Base-by-base conservation (phyloP, 2,329 filamentous ascomycete genomes). In the Colletotrichum eleusines region DNA sequence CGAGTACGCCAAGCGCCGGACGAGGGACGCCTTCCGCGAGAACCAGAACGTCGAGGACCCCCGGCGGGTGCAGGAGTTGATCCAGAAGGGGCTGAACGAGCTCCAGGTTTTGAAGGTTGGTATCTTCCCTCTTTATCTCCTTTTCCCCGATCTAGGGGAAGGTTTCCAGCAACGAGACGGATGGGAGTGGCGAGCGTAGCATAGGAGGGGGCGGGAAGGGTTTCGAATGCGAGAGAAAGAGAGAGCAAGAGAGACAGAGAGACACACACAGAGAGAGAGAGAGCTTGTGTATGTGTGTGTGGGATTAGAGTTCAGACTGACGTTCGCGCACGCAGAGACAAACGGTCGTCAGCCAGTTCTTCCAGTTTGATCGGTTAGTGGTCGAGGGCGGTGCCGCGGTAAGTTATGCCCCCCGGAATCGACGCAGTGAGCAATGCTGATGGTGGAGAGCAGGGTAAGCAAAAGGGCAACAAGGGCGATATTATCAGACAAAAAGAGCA, bases 311-410 rank as follows among this genome's bases (percentile, higher is more conserved):
- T n/a, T n/a, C 7, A 2, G 40, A 23, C 66, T 72, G 63, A 60
- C 55, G 26, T 71, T 35, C 1, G n/a, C 5, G 46, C 48, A n/a
- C 18, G 76, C 84, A 98, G 96, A 91, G 96, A 80, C 96, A 98
- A 92, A 97, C 95, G 14, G 88, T 96, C 61, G 90, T 99, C 78
- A 97, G 94, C 79, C 93, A 97, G 80, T 98, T 98, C 83, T 98
- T 94, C 84, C 93, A 98, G 83, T 82, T 97, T 73, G 95, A 98
- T 79, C 88, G 90, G 78, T 87, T 99, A 81, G 96, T 99, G 18
- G 93, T 99, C 0, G 96, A 99, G 82, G 93, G 93, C 23, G 92
- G 93, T 70, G 91, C 94, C 80, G 90, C 92, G 76, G 92, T 94
- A 87, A 74, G 88, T 83, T 62, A 53, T 9, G 3, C 28, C 28